Evolutionary conservation across 2,329 filamentous ascomycete genomes (phyloP), one percentile per base, ranked within the genome.

Genomic region (Geosmithia putterillii): DNA sequence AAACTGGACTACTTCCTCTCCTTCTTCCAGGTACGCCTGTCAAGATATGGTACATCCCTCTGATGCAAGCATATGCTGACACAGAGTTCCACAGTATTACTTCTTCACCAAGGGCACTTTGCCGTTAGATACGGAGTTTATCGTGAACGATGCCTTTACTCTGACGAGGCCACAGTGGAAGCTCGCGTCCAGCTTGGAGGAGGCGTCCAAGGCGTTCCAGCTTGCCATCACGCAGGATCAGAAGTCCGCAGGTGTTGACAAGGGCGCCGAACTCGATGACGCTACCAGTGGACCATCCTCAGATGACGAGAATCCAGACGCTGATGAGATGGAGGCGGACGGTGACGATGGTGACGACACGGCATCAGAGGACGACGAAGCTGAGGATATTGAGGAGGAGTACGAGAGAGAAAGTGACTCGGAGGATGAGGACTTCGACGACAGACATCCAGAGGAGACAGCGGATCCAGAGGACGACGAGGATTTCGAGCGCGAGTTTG

Each of bases 1-100:
- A 98, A 96, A 64, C 74, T 98, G 9, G 92, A 98, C 56, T 96
- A 95, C 61, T 98, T 96, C 63, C 70, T 98, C 47, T 90, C 84
- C 0, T 96, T 96, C 63, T 87, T 98, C 54, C 89, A 94, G 70
- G 79, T 82, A 58, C 41, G 54, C 14, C 15, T 25, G 3, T 32
- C 10, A 9, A 12, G 5, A 15, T 22, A 40, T 40, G 38, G 49
- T 54, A 3, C 40, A 53, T 48, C 44, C 40, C 47, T 38, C n/a
- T 32, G 41, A 38, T 6, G 6, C 10, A 40, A 4, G 28, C 15
- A 6, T 32, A 32, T 41, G 39, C 21, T 32, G 14, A 41, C 14
- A 17, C 15, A 14, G 3, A 7, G 14, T 6, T 9, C 10, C n/a
- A n/a, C 50, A 86, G 75, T 96, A 95, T 61, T 98, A 98, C 62